Conservation (phyloP, 768 basidiomycete genomes). For the Sistotremastrum suecicum region DNA sequence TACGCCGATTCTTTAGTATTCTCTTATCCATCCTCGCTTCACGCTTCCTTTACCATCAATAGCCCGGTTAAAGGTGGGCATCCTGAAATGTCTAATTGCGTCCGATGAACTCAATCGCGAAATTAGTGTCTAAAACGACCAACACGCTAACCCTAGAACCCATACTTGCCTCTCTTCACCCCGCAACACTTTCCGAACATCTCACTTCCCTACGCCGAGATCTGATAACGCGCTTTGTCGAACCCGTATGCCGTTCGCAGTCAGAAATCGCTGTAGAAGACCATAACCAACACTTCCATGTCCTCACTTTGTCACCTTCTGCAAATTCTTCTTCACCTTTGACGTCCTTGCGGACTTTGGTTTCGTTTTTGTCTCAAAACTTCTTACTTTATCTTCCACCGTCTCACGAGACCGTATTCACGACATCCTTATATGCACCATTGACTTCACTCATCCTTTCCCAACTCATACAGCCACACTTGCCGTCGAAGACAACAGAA, state of each 20-base stretch:
- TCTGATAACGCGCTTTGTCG: conserved; percentile 42
- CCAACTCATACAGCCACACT: conserved; percentile 49
- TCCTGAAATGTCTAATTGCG: conserved; percentile 14
- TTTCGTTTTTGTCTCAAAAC: conserved; percentile 48
- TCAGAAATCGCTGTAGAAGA: conserved; percentile 19
- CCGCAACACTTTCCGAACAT: conserved; percentile 37
- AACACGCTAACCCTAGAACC: conserved; percentile 35
- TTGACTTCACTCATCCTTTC: conserved; percentile 47
- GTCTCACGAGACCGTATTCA: conserved; percentile 25
- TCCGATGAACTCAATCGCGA: neutral
- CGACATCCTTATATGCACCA: conserved; percentile 46
- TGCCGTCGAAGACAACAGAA: conserved; percentile 48
- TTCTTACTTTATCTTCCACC: conserved; percentile 44
- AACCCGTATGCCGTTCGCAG: conserved; percentile 28
- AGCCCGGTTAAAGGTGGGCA: conserved; percentile 33
- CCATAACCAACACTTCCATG: conserved; percentile 33
- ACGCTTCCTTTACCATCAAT: conserved; percentile 33
- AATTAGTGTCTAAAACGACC: conserved; percentile 44
- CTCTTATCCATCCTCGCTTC: conserved; percentile 11
- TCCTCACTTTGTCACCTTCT: conserved; percentile 27
- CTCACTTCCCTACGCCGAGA: conserved; percentile 54
- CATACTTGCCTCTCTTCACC: conserved; percentile 45
- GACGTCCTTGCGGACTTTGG: conserved; percentile 36
- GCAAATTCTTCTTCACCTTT: conserved; percentile 30
- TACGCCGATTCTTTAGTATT: conserved; percentile 45